Base-by-base conservation (phyloP, 306 rosid species). In the Canavalia ensiformis region DNA sequence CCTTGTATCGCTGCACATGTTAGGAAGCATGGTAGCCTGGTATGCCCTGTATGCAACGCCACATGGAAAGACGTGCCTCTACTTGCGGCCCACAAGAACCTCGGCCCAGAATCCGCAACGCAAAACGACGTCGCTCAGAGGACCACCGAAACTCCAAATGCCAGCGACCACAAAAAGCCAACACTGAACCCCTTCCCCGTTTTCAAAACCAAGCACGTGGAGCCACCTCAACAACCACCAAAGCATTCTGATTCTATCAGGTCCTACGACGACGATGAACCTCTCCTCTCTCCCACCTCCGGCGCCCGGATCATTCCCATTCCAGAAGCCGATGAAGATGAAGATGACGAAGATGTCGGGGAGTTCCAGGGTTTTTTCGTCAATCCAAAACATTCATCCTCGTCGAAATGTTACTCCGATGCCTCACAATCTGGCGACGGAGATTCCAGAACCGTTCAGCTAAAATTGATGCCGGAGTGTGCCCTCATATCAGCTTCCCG, bases 1-100 rank as follows among this genome's bases (percentile, higher is more conserved):
- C 98, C 99, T 1, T 93, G 99, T 70, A 92, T 95, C 42, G 97
- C 97, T 0, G 85, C 85, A 7, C 84, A 88, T 74, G 96, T 93
- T 2, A 84, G 94, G 70, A 89, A 92, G 45, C 90, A 92, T 25
- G 92, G 87, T n/a, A 69, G 72, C 41, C 93, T 95, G 0, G 81
- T 93, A 28, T 95, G 99, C 57, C 99, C 99, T 0, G 97, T 95
- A 31, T 95, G 99, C 86, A 91, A 78, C 90, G 83, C 85, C 29
- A 57, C 84, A 31, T 93, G 98, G 99, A 95, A 93, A 78, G 97
- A 95, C 84, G 98, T 91, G 7, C 97, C 98, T 35, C 80, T 95
- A 0, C 92, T 95, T 47, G 86, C 97, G 42, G 84, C 86, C 6
- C 97, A 95, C 87, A 88, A 87, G 81, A 87, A 87, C 37, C 73